A percentile compares a stretch with the other conserved stretches of the same genome.
phyloP scores from a whole-genome alignment of 495 filamentous ascomycete genomes.

The Cladorrhinum samala region DNA sequence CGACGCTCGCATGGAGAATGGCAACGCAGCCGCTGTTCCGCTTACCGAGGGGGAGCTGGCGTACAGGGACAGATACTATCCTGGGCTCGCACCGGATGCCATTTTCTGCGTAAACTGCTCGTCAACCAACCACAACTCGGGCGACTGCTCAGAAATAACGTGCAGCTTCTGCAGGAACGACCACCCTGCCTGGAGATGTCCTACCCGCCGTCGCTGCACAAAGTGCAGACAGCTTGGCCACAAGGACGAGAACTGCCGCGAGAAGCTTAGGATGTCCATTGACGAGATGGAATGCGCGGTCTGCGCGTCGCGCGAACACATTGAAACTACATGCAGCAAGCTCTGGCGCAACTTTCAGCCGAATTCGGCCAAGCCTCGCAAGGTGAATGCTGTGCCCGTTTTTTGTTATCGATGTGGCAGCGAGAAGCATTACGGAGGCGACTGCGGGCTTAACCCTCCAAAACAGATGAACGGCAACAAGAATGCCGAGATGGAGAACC shows the following conservation, averaged over 20 bases:
- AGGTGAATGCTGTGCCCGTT: slow-evolving; percentile 31
- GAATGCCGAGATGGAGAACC: slow-evolving; percentile 16
- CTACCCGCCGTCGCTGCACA: slow-evolving; percentile 30
- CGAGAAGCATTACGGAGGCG: slow-evolving; percentile 32
- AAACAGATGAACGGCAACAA: slow-evolving; percentile 6
- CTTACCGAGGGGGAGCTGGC: slow-evolving; percentile 17
- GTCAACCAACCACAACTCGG: slow-evolving; percentile 25
- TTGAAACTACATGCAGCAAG: slow-evolving; percentile 27
- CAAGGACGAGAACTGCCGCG: slow-evolving; percentile 18
- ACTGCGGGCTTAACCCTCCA: slow-evolving; percentile 24
- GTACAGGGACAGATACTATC: slow-evolving; percentile 33
- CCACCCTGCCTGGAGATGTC: slow-evolving; percentile 32
- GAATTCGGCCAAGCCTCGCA: slow-evolving; percentile 16
- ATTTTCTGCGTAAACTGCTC: slow-evolving; percentile 36
- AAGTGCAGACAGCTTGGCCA: slow-evolving; percentile 39
- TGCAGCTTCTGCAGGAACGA: slow-evolving; percentile 33
- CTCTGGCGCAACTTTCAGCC: slow-evolving; percentile 35
- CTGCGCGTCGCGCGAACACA: slow-evolving; percentile 28
- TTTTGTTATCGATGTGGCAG: slow-evolving; percentile 40
- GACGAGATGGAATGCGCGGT: slow-evolving; percentile 32
- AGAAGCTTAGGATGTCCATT: slow-evolving; percentile 28
- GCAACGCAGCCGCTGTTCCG: background rate
- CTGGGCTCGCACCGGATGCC: slow-evolving; percentile 24
- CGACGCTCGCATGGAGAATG: background rate
- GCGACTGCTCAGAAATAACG: slow-evolving; percentile 24